phyloP scores from a whole-genome alignment of 257 asterid genomes.

The Fraxinus pennsylvanica region DNA sequence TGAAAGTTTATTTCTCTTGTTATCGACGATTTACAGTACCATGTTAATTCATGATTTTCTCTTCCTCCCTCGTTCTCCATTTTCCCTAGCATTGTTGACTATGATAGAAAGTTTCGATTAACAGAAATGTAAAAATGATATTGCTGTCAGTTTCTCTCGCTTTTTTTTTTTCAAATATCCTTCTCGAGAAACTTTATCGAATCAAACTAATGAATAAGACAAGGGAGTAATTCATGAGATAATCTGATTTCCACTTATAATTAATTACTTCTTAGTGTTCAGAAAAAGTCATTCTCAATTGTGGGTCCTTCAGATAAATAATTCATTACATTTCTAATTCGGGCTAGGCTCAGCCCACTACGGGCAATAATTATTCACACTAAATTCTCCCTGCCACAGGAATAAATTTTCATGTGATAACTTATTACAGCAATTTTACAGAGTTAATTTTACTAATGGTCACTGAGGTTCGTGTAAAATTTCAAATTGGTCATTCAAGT shows the following conservation, averaged over 20 bases:
- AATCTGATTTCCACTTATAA: slow-evolving; percentile 8
- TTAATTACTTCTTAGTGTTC: not conserved
- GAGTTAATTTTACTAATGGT: too few relatives aligned
- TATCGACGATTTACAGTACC: too few relatives aligned
- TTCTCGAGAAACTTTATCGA: not conserved
- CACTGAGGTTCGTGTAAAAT: too few relatives aligned
- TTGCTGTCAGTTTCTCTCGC: too few relatives aligned
- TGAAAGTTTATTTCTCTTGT: too few relatives aligned
- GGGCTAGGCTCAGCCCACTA: slow-evolving; percentile 17
- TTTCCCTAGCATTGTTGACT: too few relatives aligned
- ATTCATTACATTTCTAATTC: slow-evolving; percentile 23
- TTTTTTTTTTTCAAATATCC: too few relatives aligned
- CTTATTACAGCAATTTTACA: not conserved
- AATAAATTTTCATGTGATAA: slow-evolving; percentile 12
- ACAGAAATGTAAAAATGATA: too few relatives aligned
- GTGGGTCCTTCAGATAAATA: slow-evolving; percentile 22
- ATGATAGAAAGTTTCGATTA: too few relatives aligned
- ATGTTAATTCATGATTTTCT: too few relatives aligned
- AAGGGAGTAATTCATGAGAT: not conserved
- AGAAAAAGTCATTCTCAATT: slow-evolving; percentile 26
- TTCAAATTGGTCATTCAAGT: too few relatives aligned
- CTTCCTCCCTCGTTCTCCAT: too few relatives aligned
- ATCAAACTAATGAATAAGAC: not conserved
- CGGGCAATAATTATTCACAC: slow-evolving; percentile 17
- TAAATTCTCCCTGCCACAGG: not conserved